phyloP scores from a whole-genome alignment of 345 rosid genomes.

The Cardamine occulta region DNA sequence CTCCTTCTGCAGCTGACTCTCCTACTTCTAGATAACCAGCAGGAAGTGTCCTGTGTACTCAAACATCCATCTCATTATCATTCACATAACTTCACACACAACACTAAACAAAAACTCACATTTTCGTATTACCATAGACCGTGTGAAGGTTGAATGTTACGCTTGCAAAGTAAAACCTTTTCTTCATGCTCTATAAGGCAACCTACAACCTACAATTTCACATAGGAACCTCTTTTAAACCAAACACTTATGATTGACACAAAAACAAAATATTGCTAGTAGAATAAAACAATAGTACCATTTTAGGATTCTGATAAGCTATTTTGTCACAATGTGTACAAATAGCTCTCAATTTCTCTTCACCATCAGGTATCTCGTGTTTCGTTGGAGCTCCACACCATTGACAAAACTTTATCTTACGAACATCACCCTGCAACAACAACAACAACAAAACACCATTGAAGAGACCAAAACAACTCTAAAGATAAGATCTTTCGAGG shows the following conservation, averaged over 20 bases:
- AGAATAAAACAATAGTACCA: conserved; percentile 51
- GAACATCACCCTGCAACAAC: conserved; percentile 57
- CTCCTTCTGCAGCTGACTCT: conserved; percentile 95
- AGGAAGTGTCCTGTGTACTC: conserved; percentile 83
- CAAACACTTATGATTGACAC: neutral
- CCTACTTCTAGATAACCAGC: conserved; percentile 99
- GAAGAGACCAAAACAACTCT: neutral
- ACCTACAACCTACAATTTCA: conserved; percentile 75
- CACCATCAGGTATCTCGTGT: conserved; percentile 88
- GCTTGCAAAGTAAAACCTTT: conserved; percentile 90
- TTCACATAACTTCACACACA: conserved; percentile 9
- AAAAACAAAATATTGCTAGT: neutral
- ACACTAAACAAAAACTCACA: neutral
- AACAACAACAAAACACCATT: neutral
- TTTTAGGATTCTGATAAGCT: conserved; percentile 94
- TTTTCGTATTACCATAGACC: conserved; percentile 58
- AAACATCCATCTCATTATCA: neutral
- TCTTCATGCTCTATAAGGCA: conserved; percentile 90
- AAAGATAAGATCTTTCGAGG: conserved; percentile 4
- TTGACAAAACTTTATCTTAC: conserved; percentile 86
- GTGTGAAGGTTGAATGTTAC: conserved; percentile 91
- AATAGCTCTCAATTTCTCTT: conserved; percentile 87
- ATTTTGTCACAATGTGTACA: conserved; percentile 78
- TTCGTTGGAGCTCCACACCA: conserved; percentile 97
- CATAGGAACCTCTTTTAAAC: neutral